Evolutionary conservation across 352 stramenopile species (phyloP).

Genomic region (Phytophthora tentaculata): DNA sequence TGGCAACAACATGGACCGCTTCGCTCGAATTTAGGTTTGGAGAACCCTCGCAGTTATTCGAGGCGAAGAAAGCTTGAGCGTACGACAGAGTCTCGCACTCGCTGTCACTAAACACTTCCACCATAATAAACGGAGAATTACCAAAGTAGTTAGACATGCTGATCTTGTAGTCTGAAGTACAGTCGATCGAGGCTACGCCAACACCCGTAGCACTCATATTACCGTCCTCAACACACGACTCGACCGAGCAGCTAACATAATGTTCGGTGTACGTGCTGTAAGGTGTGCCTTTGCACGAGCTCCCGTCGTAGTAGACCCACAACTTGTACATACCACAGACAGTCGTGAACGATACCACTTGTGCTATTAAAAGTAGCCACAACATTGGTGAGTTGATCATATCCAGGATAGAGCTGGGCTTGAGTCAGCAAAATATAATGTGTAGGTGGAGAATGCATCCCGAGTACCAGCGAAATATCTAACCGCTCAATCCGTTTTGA

Average conservation of each 20-base stretch:
- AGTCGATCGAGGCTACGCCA: slow-evolving; percentile 25
- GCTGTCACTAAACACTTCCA: slow-evolving; percentile 21
- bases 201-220: slow-evolving; percentile 20
- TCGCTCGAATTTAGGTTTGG: slow-evolving; percentile 24
- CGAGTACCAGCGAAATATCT: not conserved
- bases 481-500: not conserved
- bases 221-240: slow-evolving; percentile 10
- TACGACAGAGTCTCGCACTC: slow-evolving; percentile 22
- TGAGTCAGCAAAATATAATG: slow-evolving; percentile 3
- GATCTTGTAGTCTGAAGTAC: slow-evolving; percentile 33
- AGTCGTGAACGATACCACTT: not conserved
- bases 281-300: slow-evolving; percentile 23
- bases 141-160: slow-evolving; percentile 18
- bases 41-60: slow-evolving; percentile 31
- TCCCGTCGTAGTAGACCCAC: slow-evolving; percentile 31
- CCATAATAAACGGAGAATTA: slow-evolving; percentile 27
- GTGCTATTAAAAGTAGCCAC: not conserved
- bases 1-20: slow-evolving; percentile 20
- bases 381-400: not conserved
- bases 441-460: not conserved
- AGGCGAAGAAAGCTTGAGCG: slow-evolving; percentile 20
- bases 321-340: slow-evolving; percentile 23
- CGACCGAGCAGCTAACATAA: slow-evolving; percentile 9
- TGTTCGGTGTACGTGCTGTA: slow-evolving; percentile 26
- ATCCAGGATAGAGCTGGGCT: too few relatives aligned